Evolutionary conservation across 2,329 filamentous ascomycete genomes (phyloP).

Genomic region (Tolypocladium guangdongense): DNA sequence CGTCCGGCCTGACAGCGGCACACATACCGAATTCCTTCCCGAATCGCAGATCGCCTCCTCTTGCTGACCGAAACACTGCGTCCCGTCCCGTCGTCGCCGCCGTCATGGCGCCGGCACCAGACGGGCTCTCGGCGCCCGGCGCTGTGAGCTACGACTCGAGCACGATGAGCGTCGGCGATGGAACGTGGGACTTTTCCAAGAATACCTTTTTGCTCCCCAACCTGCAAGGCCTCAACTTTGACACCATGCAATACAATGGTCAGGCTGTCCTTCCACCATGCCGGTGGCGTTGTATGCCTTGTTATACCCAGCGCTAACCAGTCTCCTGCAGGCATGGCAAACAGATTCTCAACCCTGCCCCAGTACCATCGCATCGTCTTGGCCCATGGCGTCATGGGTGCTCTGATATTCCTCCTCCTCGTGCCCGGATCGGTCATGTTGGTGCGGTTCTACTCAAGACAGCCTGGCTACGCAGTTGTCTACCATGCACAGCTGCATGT

Average conservation of each 20-base stretch:
- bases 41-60: not conserved
- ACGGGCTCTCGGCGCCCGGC: constrained; percentile 56
- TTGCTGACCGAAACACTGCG: constrained; percentile 10
- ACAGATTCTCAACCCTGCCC: constrained; percentile 57
- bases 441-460: constrained; percentile 57
- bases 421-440: constrained; percentile 65
- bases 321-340: constrained; percentile 59
- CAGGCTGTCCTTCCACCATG: constrained; percentile 4
- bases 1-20: not conserved
- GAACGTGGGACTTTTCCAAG: constrained; percentile 70
- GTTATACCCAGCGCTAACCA: not conserved
- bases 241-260: constrained; percentile 81
- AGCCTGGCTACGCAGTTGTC: constrained; percentile 49
- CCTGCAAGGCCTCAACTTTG: constrained; percentile 64
- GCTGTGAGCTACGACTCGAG: constrained; percentile 62
- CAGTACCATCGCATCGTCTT: constrained; percentile 62
- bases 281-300: not conserved
- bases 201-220: constrained; percentile 73
- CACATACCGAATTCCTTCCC: not conserved
- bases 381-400: constrained; percentile 62
- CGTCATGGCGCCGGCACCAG: constrained; percentile 49
- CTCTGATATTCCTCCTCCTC: constrained; percentile 62
- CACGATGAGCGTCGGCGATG: constrained; percentile 69
- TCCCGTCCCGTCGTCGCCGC: constrained; percentile 25
- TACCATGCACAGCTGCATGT: constrained; percentile 68